phyloP scores from a whole-genome alignment of 495 filamentous ascomycete species.

The Aspergillus taichungensis region DNA sequence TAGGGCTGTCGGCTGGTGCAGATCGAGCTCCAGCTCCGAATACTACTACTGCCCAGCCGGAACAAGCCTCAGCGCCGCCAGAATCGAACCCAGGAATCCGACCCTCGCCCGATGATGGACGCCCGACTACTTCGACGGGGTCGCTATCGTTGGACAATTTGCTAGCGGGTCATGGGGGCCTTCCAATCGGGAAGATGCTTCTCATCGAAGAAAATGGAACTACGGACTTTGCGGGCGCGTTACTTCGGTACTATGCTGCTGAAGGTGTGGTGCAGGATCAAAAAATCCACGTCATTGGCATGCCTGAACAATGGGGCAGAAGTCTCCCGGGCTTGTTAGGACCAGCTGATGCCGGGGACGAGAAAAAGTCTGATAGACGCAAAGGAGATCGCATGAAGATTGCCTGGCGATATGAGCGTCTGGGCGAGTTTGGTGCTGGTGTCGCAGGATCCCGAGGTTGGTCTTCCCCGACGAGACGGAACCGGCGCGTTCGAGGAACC shows the following conservation, averaged over 20 bases:
- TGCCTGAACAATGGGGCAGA: slow-evolving; percentile 68
- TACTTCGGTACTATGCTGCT: slow-evolving; percentile 84
- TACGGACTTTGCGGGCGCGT: slow-evolving; percentile 81
- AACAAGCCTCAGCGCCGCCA: slow-evolving; percentile 20
- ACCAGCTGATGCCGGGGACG: slow-evolving; percentile 36
- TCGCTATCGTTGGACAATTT: slow-evolving; percentile 75
- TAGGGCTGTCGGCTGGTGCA: slow-evolving; percentile 49
- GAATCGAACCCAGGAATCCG: slow-evolving; percentile 58
- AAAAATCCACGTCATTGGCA: slow-evolving; percentile 72
- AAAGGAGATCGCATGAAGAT: slow-evolving; percentile 87
- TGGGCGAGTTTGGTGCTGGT: slow-evolving; percentile 56
- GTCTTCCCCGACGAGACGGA: slow-evolving; percentile 6
- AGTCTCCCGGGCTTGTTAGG: slow-evolving; percentile 69
- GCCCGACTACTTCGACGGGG: slow-evolving; percentile 84
- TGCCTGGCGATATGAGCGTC: slow-evolving; percentile 89
- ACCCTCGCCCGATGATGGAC: slow-evolving; percentile 82
- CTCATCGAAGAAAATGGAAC: slow-evolving; percentile 89
- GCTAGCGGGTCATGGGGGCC: slow-evolving; percentile 80
- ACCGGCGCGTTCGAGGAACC: not conserved
- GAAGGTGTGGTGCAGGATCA: slow-evolving; percentile 93
- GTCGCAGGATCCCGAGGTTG: slow-evolving; percentile 47
- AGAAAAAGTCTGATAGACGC: slow-evolving; percentile 30
- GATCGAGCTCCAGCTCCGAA: slow-evolving; percentile 23
- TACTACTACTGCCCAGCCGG: slow-evolving; percentile 21
- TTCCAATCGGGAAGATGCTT: slow-evolving; percentile 71